Evolutionary conservation across 805 yeast species (phyloP), one percentile per base, ranked within the genome.

Genomic region (Kregervanrija delftensis): DNA sequence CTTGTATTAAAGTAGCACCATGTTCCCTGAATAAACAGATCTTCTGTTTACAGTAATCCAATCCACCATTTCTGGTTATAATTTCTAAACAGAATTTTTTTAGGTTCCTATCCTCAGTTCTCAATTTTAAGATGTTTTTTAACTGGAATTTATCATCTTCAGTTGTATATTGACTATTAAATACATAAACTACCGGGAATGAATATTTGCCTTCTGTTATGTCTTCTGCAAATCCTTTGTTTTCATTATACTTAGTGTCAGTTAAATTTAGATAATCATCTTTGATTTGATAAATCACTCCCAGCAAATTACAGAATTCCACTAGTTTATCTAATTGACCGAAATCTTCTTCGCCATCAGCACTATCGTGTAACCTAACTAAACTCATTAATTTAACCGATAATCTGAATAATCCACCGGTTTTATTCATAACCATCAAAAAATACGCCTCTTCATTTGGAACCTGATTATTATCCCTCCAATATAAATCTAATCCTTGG

Each of bases 151-250:
- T 16, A 17, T 39, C 41, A 8, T 68, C 1, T 54, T 49, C 2
- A 55, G 48, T 13, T 11, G 39, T 10, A 15, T 30, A 16, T 40
- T 67, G 68, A 33, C 58, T 54, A 14, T 67, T 56, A 2, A 83
- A 62, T 4, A 81, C 73, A 60, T 87, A 93, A 13, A 90, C 74
- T 2, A 90, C 79, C 0, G 96, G 96, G 50, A 86, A 84, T 0
- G 96, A 86, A 48, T 84, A 77, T 62, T 89, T 90, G 0, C 96
- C 96, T 60, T 90, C 96, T 0, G 88, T 78, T 30, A 90, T 73
- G 58, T 90, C 98, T 55, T 90, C 96, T 43, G 87, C 79, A 50
- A 75, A 75, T 2, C 95, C 96, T 71, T 86, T 85, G 58, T 78
- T 79, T 40, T 71, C 65, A n/a, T 66, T 64, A 46, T 78, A 70